Evolutionary conservation across 2,329 filamentous ascomycete species (phyloP).

Genomic region (Fusarium nelsonii): DNA sequence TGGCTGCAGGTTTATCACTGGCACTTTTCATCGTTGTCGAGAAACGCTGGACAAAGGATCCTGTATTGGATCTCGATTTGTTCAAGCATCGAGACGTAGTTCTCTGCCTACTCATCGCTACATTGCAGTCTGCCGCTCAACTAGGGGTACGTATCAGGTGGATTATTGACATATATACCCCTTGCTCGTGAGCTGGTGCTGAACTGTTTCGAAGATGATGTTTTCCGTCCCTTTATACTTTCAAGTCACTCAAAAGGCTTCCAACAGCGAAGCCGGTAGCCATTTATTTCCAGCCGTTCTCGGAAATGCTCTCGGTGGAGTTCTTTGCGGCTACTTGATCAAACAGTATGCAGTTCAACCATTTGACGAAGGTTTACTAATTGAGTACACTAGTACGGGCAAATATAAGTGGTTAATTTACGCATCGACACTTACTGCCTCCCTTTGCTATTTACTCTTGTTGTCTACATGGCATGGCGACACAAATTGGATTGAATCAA

Average conservation of each 20-base stretch:
- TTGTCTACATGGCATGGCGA: background rate
- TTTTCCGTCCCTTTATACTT: background rate
- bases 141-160: slow-evolving; percentile 21
- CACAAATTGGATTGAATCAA: background rate
- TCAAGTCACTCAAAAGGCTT: background rate
- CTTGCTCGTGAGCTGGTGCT: background rate
- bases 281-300: background rate
- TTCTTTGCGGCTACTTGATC: background rate
- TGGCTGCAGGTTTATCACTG: slow-evolving; percentile 54
- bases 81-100: slow-evolving; percentile 65
- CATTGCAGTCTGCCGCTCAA: slow-evolving; percentile 68
- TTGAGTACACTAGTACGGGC: background rate
- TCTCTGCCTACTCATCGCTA: slow-evolving; percentile 64
- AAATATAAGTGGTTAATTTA: background rate
- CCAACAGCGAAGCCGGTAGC: background rate
- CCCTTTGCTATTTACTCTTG: background rate
- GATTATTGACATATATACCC: too few species aligned
- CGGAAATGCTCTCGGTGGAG: background rate
- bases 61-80: slow-evolving; percentile 69
- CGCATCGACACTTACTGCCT: background rate
- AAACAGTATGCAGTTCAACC: background rate
- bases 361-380: background rate
- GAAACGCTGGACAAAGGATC: slow-evolving; percentile 61
- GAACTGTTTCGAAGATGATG: background rate
- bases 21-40: slow-evolving; percentile 60